Percentiles rank a stretch among this genome's conserved stretches.
phyloP scores from a whole-genome alignment of 2,329 filamentous ascomycete genomes.

The Epichloe glyceriae region DNA sequence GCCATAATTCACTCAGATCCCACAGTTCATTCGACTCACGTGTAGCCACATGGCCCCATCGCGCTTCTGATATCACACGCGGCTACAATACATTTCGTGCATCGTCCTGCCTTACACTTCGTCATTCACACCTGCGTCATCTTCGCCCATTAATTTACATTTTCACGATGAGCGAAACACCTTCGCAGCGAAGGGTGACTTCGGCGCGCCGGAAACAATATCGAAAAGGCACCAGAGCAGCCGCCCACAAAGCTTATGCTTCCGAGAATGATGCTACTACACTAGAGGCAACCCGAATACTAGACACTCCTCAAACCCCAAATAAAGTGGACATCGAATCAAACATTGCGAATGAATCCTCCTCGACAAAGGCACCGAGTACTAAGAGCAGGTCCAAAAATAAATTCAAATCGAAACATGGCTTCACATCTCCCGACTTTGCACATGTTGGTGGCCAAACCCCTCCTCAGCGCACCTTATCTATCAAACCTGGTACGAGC shows the following conservation, averaged over 20 bases:
- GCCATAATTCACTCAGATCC: not conserved
- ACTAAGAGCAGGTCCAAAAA: conserved; percentile 18
- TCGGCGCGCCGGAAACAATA: conserved; percentile 25
- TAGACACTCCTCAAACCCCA: conserved; percentile 31
- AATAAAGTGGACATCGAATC: conserved; percentile 27
- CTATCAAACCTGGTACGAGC: conserved; percentile 31
- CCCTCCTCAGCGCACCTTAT: conserved; percentile 25
- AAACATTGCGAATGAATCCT: conserved; percentile 15
- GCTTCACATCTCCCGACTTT: conserved; percentile 28
- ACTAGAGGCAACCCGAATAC: conserved; percentile 20
- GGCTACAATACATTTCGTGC: not conserved
- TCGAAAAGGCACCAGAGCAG: conserved; percentile 27
- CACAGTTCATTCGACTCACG: not conserved
- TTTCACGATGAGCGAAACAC: conserved; percentile 4
- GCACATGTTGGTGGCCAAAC: conserved; percentile 29
- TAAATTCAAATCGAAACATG: conserved; percentile 12
- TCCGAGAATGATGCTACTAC: conserved; percentile 40
- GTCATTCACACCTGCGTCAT: not conserved
- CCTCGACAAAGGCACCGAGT: conserved; percentile 17
- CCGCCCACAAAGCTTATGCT: conserved; percentile 41
- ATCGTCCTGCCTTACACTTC: not conserved
- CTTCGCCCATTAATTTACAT: not conserved
- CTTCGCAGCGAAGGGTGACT: conserved; percentile 13
- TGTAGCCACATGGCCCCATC: not conserved
- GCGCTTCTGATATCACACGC: not conserved